Percentiles rank a stretch among this genome's conserved stretches.
These are phyloP conservation scores for Dicorynia guianensis DNA, from an alignment of 306 rosid species.

Conservation along the genomic window DNA sequence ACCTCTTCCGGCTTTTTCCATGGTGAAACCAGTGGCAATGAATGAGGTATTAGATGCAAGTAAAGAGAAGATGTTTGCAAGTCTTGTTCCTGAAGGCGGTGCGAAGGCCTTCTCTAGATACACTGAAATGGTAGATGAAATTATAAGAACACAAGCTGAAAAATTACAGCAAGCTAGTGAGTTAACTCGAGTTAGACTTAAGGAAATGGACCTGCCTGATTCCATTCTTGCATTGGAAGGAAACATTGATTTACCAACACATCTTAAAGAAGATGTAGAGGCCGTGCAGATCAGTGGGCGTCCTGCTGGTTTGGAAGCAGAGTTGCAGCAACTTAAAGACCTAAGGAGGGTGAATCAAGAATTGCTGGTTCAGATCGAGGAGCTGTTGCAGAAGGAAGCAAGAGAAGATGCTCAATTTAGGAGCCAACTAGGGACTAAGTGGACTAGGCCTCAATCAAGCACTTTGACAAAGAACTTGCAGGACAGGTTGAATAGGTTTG, in stretches of 20 bases:
- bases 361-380: constrained; percentile 86
- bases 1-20: constrained; percentile 80
- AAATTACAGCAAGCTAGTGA: constrained; percentile 97
- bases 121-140: constrained; percentile 93
- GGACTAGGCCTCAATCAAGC: constrained; percentile 98
- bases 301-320: constrained; percentile 92
- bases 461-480: constrained; percentile 94
- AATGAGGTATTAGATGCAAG: constrained; percentile 92
- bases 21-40: constrained; percentile 95
- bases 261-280: constrained; percentile 92
- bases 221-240: constrained; percentile 98
- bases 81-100: constrained; percentile 93
- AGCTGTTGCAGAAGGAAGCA: constrained; percentile 90
- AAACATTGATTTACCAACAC: constrained; percentile 74
- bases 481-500: constrained; percentile 90
- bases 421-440: constrained; percentile 90
- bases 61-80: constrained; percentile 91
- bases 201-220: constrained; percentile 98
- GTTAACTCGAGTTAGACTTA: constrained; percentile 90
- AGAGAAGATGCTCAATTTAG: constrained; percentile 95
- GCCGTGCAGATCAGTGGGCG: constrained; percentile 98
- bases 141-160: constrained; percentile 94
- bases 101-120: constrained; percentile 96
- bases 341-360: constrained; percentile 95
- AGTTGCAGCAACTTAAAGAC: constrained; percentile 93